A percentile compares a stretch with the other conserved stretches of the same genome.
Conservation (phyloP, 192 early-diverging fungal genomes). For the Mortierella alpina region DNA sequence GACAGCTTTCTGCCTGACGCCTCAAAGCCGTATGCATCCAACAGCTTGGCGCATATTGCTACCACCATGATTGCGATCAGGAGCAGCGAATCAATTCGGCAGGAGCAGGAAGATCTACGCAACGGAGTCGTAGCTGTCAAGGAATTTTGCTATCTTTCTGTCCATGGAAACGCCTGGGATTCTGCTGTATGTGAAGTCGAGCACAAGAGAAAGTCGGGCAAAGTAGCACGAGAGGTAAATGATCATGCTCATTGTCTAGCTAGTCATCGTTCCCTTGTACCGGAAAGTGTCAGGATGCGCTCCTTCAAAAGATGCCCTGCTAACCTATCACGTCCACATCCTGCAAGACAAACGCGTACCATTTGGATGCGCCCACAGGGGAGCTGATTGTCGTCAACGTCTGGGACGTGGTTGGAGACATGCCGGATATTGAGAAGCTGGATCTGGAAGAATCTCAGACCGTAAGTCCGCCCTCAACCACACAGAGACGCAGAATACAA, state of each 20-base stretch:
- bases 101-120: slow-evolving; percentile 31
- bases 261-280: background rate
- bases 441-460: slow-evolving; percentile 41
- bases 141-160: slow-evolving; percentile 40
- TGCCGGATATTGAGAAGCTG: slow-evolving; percentile 46
- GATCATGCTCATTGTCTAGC: background rate
- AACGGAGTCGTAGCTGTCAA: slow-evolving; percentile 6
- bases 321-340: background rate
- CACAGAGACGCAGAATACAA: too few species aligned
- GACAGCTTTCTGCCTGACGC: slow-evolving; percentile 30
- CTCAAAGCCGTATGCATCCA: slow-evolving; percentile 32
- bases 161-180: slow-evolving; percentile 38
- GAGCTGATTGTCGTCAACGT: slow-evolving; percentile 27
- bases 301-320: background rate
- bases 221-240: slow-evolving; percentile 53
- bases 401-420: slow-evolving; percentile 40
- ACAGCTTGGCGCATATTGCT: slow-evolving; percentile 48
- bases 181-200: slow-evolving; percentile 53
- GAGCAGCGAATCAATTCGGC: slow-evolving; percentile 38
- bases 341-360: slow-evolving; percentile 50
- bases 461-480: slow-evolving; percentile 11
- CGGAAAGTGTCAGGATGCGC: background rate
- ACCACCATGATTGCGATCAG: slow-evolving; percentile 49
- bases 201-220: slow-evolving; percentile 57
- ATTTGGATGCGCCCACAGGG: slow-evolving; percentile 35